Percentiles rank a stretch among this genome's conserved stretches.
Evolutionary conservation across 148 eudicot species (phyloP).

Genomic region (Rhododendron molle): DNA sequence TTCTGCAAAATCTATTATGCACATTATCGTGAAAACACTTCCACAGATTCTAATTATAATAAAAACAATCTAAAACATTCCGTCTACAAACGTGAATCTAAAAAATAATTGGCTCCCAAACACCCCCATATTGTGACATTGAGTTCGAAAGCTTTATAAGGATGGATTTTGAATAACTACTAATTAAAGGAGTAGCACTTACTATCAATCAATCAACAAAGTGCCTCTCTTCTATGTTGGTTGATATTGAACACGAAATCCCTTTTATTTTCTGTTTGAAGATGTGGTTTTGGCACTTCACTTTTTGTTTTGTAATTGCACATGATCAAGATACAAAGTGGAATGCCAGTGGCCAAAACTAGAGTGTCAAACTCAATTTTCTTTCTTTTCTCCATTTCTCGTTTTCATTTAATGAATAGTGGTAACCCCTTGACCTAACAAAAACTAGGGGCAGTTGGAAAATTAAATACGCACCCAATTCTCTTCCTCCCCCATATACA

Average conservation of each 20-base stretch:
- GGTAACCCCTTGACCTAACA: not conserved
- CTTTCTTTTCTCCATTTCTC: not conserved
- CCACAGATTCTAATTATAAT: not conserved
- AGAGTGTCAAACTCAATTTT: too few species aligned
- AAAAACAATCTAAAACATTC: not conserved
- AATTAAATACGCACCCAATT: not conserved
- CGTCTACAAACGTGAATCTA: not conserved
- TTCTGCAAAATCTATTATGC: not conserved
- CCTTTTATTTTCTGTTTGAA: not conserved
- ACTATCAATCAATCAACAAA: not conserved
- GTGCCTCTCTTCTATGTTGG: not conserved
- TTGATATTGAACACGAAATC: not conserved
- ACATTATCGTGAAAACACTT: not conserved
- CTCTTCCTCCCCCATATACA: not conserved
- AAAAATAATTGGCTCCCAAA: too few species aligned
- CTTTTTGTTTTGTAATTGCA: too few species aligned
- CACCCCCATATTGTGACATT: not conserved
- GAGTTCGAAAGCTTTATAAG: not conserved
- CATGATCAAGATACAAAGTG: too few species aligned
- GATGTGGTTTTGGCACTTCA: too few species aligned
- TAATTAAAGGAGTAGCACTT: not conserved
- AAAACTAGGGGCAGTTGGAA: not conserved
- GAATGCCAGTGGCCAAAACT: too few species aligned
- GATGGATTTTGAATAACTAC: not conserved
- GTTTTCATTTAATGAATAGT: not conserved